These are phyloP conservation scores for Diutina rugosa DNA, from an alignment of 1,139 yeast species.

Conservation along the genomic window DNA sequence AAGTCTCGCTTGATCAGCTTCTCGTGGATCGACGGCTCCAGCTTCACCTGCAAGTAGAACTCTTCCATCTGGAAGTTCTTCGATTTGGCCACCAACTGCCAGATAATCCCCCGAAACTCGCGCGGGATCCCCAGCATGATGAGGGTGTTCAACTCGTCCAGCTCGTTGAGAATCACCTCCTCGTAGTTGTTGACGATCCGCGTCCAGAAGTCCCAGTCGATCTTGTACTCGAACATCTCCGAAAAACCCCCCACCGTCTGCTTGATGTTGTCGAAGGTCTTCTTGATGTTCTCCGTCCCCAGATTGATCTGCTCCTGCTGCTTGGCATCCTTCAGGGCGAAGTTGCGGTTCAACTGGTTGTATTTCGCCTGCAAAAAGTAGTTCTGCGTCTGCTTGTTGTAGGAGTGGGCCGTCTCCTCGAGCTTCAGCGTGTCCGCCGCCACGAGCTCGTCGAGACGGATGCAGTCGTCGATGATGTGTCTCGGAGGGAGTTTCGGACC, in stretches of 20 bases:
- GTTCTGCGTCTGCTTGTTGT: conserved; percentile 3
- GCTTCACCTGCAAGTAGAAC: conserved; percentile 39
- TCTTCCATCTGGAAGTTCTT: conserved; percentile 66
- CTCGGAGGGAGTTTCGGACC: conserved; percentile 11
- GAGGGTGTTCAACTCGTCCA: conserved; percentile 44
- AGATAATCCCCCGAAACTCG: conserved; percentile 75
- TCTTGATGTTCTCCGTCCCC: conserved; percentile 51
- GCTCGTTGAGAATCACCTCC: conserved; percentile 47
- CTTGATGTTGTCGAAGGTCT: conserved; percentile 44
- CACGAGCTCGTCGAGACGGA: conserved; percentile 15
- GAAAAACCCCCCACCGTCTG: conserved; percentile 2
- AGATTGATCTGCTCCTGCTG: conserved; percentile 37
- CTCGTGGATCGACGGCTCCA: conserved; percentile 52
- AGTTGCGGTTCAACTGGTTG: conserved; percentile 16
- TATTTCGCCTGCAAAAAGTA: conserved; percentile 22
- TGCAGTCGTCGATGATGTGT: conserved; percentile 16
- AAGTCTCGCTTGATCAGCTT: conserved; percentile 72
- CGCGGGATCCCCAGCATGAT: conserved; percentile 71
- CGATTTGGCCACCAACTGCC: conserved; percentile 85
- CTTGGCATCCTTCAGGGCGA: conserved; percentile 17
- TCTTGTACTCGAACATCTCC: conserved; percentile 12
- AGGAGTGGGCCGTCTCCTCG: neutral
- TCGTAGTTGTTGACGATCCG: conserved; percentile 64
- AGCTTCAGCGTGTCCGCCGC: conserved; percentile 3
- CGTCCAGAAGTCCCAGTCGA: conserved; percentile 87